phyloP scores from a whole-genome alignment of 441 rosid species.

The Bruguiera hainesii region DNA sequence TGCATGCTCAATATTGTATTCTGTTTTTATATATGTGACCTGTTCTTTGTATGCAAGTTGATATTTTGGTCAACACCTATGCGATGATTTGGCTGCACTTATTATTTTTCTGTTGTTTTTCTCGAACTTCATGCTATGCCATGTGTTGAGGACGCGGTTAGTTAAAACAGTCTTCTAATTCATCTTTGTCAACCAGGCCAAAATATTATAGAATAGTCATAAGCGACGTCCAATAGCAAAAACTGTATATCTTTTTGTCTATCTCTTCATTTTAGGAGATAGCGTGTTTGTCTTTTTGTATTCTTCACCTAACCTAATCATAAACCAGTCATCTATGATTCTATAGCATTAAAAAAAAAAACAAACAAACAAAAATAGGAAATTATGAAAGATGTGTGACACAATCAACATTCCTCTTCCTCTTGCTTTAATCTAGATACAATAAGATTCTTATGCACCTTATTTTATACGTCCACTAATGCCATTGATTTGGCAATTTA shows the following conservation, averaged over 20 bases:
- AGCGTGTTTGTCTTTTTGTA: conserved; percentile 4
- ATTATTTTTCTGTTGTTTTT: conserved; percentile 11
- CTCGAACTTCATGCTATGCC: conserved; percentile 38
- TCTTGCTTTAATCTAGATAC: conserved; percentile 18
- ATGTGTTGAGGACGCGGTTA: conserved; percentile 25
- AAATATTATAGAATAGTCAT: background rate
- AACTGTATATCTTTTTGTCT: conserved; percentile 2
- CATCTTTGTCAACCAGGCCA: conserved; percentile 1
- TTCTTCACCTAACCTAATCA: conserved; percentile 28
- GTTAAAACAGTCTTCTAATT: conserved; percentile 20
- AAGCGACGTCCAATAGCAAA: conserved; percentile 21
- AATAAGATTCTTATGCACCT: background rate
- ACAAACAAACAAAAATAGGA: conserved; percentile 8
- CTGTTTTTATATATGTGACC: background rate
- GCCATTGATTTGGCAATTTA: conserved; percentile 27
- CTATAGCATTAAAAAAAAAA: conserved; percentile 13
- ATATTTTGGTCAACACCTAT: conserved; percentile 45
- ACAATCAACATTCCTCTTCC: conserved; percentile 39
- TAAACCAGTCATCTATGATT: conserved; percentile 13
- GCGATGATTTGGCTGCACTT: conserved; percentile 18
- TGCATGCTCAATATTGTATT: too few relatives aligned
- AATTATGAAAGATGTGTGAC: conserved; percentile 19
- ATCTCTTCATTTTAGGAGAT: background rate
- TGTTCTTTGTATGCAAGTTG: background rate
- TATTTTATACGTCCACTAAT: conserved; percentile 27